Evolutionary conservation across 768 basidiomycete species (phyloP).

Genomic region (Coprinopsis sp.): DNA sequence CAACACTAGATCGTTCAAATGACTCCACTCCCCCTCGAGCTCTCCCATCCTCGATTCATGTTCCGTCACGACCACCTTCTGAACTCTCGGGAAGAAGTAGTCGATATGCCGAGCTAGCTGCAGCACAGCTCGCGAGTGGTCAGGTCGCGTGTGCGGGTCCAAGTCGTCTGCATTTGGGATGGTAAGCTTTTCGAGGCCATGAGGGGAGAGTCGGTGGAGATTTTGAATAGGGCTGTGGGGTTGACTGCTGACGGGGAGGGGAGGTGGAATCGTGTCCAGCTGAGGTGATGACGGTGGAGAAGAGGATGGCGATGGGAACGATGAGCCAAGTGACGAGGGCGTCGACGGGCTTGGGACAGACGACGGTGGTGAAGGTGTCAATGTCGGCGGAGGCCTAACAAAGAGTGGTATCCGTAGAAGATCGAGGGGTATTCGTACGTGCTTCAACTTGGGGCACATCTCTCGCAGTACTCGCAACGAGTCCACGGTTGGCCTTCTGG

Average conservation of each 20-base stretch:
- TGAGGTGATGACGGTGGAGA: too few relatives aligned
- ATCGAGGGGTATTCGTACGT: constrained; percentile 22
- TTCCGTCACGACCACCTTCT: too few relatives aligned
- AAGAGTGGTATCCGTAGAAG: constrained; percentile 14
- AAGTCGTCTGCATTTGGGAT: background rate
- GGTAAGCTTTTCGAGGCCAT: background rate
- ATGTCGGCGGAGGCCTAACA: constrained; percentile 10
- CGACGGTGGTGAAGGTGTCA: background rate
- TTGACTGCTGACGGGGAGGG: too few relatives aligned
- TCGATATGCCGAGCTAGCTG: background rate
- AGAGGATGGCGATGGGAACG: background rate
- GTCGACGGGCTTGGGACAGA: background rate
- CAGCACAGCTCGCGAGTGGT: background rate
- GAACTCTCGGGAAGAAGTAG: background rate
- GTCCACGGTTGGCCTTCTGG: constrained; percentile 16
- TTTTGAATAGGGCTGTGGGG: too few relatives aligned
- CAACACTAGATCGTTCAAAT: too few relatives aligned
- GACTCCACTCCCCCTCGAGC: too few relatives aligned
- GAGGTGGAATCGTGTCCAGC: too few relatives aligned
- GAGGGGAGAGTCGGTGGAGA: background rate
- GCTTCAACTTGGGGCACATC: constrained; percentile 16
- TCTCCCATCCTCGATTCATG: too few relatives aligned
- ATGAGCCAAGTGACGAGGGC: background rate
- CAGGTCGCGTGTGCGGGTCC: background rate
- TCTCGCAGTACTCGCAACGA: constrained; percentile 18